Percentiles rank a stretch among this genome's conserved stretches.
Evolutionary conservation across 345 rosid species (phyloP).

Genomic region (Cardamine resedifolia): DNA sequence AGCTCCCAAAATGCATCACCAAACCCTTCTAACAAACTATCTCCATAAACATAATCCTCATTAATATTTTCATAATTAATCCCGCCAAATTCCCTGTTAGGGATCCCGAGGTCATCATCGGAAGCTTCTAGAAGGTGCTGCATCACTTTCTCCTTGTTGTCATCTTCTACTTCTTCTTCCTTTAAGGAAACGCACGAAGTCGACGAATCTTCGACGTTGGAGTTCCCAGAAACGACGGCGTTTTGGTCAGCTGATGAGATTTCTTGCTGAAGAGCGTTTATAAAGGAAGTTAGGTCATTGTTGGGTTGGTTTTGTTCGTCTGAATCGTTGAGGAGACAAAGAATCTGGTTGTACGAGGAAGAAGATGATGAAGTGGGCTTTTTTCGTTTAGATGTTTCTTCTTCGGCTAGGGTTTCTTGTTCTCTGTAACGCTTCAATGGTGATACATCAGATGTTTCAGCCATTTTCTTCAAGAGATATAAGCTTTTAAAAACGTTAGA

Average conservation of each 20-base stretch:
- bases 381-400: constrained; percentile 45
- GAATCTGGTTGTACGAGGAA: constrained; percentile 47
- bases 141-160: constrained; percentile 55
- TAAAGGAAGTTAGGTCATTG: constrained; percentile 54
- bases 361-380: constrained; percentile 32
- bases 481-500: constrained; percentile 8
- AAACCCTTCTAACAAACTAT: constrained; percentile 40
- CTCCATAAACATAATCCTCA: constrained; percentile 24
- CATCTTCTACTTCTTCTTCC: constrained; percentile 37
- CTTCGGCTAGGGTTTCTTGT: constrained; percentile 40
- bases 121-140: constrained; percentile 80
- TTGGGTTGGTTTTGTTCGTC: constrained; percentile 55
- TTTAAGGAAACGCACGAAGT: constrained; percentile 26
- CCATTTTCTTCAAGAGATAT: constrained; percentile 37
- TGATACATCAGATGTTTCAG: constrained; percentile 37
- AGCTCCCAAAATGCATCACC: constrained; percentile 72
- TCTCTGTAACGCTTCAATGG: constrained; percentile 58
- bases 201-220: constrained; percentile 17
- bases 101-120: constrained; percentile 88
- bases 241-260: constrained; percentile 40
- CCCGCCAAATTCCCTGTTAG: constrained; percentile 40
- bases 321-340: constrained; percentile 63
- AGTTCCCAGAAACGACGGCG: not conserved
- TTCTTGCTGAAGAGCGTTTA: constrained; percentile 59
- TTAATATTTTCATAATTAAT: constrained; percentile 25